Conservation (phyloP, 148 eudicot species). For the Nepenthes gracilis region DNA sequence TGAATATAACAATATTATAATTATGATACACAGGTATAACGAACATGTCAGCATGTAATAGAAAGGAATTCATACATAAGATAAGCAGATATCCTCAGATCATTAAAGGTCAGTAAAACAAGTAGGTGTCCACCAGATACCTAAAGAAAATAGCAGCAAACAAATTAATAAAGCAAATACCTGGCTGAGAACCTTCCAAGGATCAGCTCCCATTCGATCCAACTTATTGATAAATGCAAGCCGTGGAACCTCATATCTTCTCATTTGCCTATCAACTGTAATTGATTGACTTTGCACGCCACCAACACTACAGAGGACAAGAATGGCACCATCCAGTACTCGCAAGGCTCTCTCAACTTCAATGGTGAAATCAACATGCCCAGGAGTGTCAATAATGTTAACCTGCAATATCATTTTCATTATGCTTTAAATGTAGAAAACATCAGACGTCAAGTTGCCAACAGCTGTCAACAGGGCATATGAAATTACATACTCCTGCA, state of each 20-base stretch:
- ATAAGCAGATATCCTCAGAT: too few species aligned
- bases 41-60: too few species aligned
- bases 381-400: slow-evolving; percentile 95
- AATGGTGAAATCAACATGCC: slow-evolving; percentile 98
- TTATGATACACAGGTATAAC: too few species aligned
- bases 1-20: too few species aligned
- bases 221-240: slow-evolving; percentile 91
- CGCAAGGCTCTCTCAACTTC: slow-evolving; percentile 99
- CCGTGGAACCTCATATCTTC: slow-evolving; percentile 94
- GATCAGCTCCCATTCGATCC: slow-evolving; percentile 99
- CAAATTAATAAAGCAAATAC: slow-evolving; percentile 20
- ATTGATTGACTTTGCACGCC: slow-evolving; percentile 99
- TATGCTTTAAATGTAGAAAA: too few species aligned
- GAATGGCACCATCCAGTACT: slow-evolving; percentile 98
- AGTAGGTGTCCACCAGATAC: not conserved
- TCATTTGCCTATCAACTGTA: slow-evolving; percentile 98
- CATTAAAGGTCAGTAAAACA: too few species aligned
- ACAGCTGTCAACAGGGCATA: not conserved
- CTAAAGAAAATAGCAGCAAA: not conserved
- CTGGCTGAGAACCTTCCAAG: slow-evolving; percentile 96
- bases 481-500: not conserved
- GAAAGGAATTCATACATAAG: too few species aligned
- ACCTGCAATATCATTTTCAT: slow-evolving; percentile 34
- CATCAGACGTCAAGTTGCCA: too few species aligned
- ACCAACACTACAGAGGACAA: slow-evolving; percentile 97